Evolutionary conservation across 2,329 filamentous ascomycete genomes (phyloP), one percentile per base, ranked within the genome.

Genomic region (Trichoderma simmonsii): DNA sequence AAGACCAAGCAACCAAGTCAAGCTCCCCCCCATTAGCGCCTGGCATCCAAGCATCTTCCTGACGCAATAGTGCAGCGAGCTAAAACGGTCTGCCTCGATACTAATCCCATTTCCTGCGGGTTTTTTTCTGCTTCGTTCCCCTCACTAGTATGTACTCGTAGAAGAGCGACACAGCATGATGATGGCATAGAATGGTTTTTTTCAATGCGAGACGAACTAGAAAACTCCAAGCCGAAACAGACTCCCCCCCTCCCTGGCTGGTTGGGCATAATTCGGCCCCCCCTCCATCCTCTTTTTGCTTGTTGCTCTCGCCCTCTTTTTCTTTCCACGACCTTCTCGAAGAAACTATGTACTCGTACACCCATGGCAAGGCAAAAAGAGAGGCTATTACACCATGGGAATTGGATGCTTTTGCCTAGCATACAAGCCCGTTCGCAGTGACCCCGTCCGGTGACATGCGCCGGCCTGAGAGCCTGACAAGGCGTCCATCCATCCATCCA

Each of bases 51-150:
- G 18, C 43, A 48, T 48, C 15, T 21, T 24, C 56, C 63, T 72
- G 70, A 72, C 70, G 70, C 70, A 72, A 72, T 72, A 43, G 48
- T 71, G 68, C 68, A 71, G 68, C 59, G 24, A 43, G 48, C 68
- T 61, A 70, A 59, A 26, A 24, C 54, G n/a, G 30, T 24, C 28
- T 2, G 28, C 36, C 28, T 60, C 28, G n/a, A 36, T 51, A 48
- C 62, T 18, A 36, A 24, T 15, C 60, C 32, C 32, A 69, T 59
- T 43, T 43, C 66, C 11, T 71, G 59, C 69, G 51, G 34, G 63
- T 51, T 43, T 70, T 24, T 26, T 26, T 26, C 26, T 26, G 26
- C 7, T 34, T 62, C 21, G n/a, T 28, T 51, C 39, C 32, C 54
- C 65, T 68, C 63, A 8, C 63, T 56, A 65, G 26, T 26, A 26